phyloP scores from a whole-genome alignment of 352 stramenopile species.

The Phytophthora vignae region DNA sequence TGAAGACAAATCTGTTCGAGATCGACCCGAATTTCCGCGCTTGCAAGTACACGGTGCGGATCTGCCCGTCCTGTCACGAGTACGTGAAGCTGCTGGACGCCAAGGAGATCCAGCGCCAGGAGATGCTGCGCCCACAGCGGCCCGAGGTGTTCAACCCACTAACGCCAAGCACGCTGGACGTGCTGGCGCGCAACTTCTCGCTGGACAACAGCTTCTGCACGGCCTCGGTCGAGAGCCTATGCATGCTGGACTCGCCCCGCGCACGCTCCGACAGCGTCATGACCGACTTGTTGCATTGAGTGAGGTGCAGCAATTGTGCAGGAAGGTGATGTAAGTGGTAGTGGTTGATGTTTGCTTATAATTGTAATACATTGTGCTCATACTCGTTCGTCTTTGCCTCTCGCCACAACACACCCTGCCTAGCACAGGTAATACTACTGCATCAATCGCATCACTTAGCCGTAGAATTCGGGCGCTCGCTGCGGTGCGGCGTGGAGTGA shows the following conservation, averaged over 20 bases:
- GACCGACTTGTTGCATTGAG: conserved; percentile 39
- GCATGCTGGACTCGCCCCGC: conserved; percentile 33
- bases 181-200: conserved; percentile 40
- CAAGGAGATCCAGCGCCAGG: conserved; percentile 37
- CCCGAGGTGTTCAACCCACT: conserved; percentile 32
- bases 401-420: too few relatives aligned
- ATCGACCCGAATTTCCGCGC: conserved; percentile 38
- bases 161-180: conserved; percentile 36
- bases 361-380: conserved; percentile 18
- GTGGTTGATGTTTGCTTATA: conserved; percentile 1
- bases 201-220: conserved; percentile 44
- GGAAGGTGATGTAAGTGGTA: background rate
- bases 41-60: conserved; percentile 32
- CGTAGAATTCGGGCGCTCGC: background rate
- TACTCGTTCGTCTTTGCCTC: background rate
- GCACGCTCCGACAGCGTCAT: conserved; percentile 34
- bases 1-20: conserved; percentile 37
- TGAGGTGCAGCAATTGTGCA: conserved; percentile 5
- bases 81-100: conserved; percentile 40
- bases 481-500: conserved; percentile 27
- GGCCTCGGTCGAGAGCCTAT: conserved; percentile 40
- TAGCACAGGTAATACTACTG: too few relatives aligned
- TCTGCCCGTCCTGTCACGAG: conserved; percentile 36
- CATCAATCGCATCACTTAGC: background rate
- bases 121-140: conserved; percentile 31